Evolutionary conservation across 1,284 basidiomycete genomes (phyloP).

Genomic region (Pseudozyma sp.): DNA sequence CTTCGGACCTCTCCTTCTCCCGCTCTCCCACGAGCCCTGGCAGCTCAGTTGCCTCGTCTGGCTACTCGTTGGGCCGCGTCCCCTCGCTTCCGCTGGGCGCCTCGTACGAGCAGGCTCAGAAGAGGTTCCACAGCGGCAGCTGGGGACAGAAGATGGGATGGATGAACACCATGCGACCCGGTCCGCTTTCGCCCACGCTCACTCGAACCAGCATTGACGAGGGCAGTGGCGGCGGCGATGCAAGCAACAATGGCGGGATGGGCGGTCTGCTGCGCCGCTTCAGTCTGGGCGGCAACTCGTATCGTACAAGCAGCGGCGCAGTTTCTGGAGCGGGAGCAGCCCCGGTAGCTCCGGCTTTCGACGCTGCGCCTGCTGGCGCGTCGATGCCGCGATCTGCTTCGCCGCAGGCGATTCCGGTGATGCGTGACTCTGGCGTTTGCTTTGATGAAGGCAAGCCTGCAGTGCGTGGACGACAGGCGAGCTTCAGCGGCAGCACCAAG

Average conservation of each 20-base stretch:
- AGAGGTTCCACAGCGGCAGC: conserved; percentile 55
- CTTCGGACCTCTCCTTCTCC: conserved; percentile 38
- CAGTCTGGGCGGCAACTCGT: conserved; percentile 49
- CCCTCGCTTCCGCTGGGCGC: conserved; percentile 48
- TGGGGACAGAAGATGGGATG: conserved; percentile 50
- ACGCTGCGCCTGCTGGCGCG: conserved; percentile 18
- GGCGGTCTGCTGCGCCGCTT: conserved; percentile 55
- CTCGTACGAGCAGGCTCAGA: conserved; percentile 55
- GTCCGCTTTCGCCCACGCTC: conserved; percentile 43
- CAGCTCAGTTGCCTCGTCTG: conserved; percentile 38
- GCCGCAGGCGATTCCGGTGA: conserved; percentile 30
- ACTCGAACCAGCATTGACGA: conserved; percentile 38
- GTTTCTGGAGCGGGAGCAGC: conserved; percentile 2
- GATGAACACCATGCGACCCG: conserved; percentile 45
- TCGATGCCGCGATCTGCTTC: conserved; percentile 38
- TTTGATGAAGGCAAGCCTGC: conserved; percentile 21
- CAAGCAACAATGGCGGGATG: conserved; percentile 28
- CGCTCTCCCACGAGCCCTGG: conserved; percentile 37
- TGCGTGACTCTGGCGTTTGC: conserved; percentile 37
- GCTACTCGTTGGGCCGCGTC: conserved; percentile 46
- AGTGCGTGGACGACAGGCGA: conserved; percentile 43
- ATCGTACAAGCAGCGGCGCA: conserved; percentile 14
- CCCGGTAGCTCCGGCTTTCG: conserved; percentile 24
- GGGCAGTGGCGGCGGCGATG: conserved; percentile 24
- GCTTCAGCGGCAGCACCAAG: conserved; percentile 46